A percentile compares a stretch with the other conserved stretches of the same genome.
These are phyloP conservation scores for Tricholoma terreum DNA, from an alignment of 768 basidiomycete species.

Conservation along the genomic window DNA sequence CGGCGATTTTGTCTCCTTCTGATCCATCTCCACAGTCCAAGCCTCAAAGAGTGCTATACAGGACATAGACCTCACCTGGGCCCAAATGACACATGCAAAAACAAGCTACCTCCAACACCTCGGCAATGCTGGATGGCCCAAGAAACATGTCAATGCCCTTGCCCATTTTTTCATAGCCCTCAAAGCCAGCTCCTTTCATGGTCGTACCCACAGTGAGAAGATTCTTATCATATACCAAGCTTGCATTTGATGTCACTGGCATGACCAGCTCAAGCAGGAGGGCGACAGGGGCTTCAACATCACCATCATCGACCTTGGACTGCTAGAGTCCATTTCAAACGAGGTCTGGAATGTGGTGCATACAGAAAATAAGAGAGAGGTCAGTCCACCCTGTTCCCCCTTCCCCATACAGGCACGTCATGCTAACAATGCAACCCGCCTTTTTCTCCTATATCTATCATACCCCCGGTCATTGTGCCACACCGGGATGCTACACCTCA, in stretches of 20 bases:
- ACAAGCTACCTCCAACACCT: neutral
- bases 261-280: neutral
- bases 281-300: conserved; percentile 3
- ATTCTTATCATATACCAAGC: conserved; percentile 11
- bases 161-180: conserved; percentile 10
- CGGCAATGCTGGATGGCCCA: conserved; percentile 7
- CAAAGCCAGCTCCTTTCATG: conserved; percentile 7
- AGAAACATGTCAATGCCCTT: conserved; percentile 3
- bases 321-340: neutral
- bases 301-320: conserved; percentile 4
- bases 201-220: conserved; percentile 3
- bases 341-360: neutral
- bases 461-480: too few species aligned
- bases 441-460: too few species aligned
- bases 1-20: conserved; percentile 8
- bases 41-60: conserved; percentile 11
- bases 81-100: conserved; percentile 16
- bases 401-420: neutral
- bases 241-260: conserved; percentile 10
- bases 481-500: too few species aligned
- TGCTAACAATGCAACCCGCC: neutral
- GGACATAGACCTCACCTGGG: conserved; percentile 18
- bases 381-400: neutral
- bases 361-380: neutral
- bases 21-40: conserved; percentile 11